Base-by-base conservation (phyloP, 441 rosid genomes). In the Breynia disticha region DNA sequence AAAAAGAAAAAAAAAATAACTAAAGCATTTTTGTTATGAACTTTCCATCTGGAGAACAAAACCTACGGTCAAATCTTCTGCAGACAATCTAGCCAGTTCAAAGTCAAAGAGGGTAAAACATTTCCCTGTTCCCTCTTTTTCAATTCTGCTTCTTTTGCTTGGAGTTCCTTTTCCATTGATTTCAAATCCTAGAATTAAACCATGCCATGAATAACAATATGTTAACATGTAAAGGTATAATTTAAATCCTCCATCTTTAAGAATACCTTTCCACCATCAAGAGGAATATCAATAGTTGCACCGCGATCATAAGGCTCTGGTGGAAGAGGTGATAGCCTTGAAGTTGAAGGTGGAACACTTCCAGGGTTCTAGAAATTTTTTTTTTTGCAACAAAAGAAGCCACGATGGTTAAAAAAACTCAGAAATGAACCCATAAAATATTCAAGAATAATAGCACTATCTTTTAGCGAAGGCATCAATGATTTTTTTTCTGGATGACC, bases 221-320 rank as follows among this genome's bases (percentile, higher is more conserved):
- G 9, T 39, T 9, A 39, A 39, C 44, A 39, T 39, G 12, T 39
- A 39, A 2, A 39, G 2, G 11, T 4, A 39, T 39, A 39, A 14
- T 24, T 24, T 24, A 39, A 39, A 39, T 2, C 44, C 15, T 39
- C 15, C 12, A 14, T 8, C 15, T 11, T 39, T 39, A n/a, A 19
- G 35, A 28, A 48, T 72, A 85, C 95, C 80, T 74, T 81, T 57
- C 71, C 78, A 63, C 74, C 57, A 67, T 78, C 77, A 32, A 86
- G 87, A 61, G 95, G 82, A 65, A 86, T 81, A 55, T 83, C 84
- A 63, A 78, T 54, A 2, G 90, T 74, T 60, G 78, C 83, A 66
- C 83, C 86, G 50, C 93, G 84, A 44, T 84, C 95, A 80, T 82
- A 80, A 32, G 90, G 93, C 60, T 87, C 95, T n/a, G 77, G 86